Percentiles rank a stretch among this genome's conserved stretches.
phyloP scores from a whole-genome alignment of 140 eudicot species.

The Cichorium intybus region DNA sequence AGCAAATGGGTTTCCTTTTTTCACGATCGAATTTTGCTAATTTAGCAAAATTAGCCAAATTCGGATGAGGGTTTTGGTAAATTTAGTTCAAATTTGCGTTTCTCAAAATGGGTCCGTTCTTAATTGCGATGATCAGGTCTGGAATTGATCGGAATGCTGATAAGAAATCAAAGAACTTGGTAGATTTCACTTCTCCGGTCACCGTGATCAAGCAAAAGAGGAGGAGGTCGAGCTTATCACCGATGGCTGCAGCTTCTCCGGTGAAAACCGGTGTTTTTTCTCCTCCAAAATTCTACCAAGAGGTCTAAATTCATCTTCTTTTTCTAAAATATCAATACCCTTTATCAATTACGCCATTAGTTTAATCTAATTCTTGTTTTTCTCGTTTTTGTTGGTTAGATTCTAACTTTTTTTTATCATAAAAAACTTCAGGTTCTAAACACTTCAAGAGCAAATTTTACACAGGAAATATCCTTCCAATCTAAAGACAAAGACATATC shows the following conservation, averaged over 20 bases:
- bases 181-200: conserved; percentile 13
- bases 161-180: conserved; percentile 33
- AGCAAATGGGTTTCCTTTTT: conserved; percentile 13
- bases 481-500: conserved; percentile 89
- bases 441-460: conserved; percentile 76
- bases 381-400: background rate
- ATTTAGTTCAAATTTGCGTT: conserved; percentile 8
- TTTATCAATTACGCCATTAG: conserved; percentile 3
- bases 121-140: conserved; percentile 47
- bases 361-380: background rate
- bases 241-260: conserved; percentile 54
- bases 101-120: conserved; percentile 39
- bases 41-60: conserved; percentile 18
- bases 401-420: background rate
- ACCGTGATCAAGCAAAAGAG: conserved; percentile 41
- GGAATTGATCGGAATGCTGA: conserved; percentile 23
- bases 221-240: conserved; percentile 36
- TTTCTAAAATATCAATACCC: background rate
- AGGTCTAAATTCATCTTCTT: conserved; percentile 39
- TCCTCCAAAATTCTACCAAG: conserved; percentile 51
- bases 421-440: conserved; percentile 53
- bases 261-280: conserved; percentile 30
- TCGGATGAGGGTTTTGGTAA: conserved; percentile 20
- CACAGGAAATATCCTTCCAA: conserved; percentile 81
- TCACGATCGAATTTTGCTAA: background rate